Percentiles rank a stretch among this genome's conserved stretches.
Conservation (phyloP, 805 yeast species). For the Metschnikowia koreensis region DNA sequence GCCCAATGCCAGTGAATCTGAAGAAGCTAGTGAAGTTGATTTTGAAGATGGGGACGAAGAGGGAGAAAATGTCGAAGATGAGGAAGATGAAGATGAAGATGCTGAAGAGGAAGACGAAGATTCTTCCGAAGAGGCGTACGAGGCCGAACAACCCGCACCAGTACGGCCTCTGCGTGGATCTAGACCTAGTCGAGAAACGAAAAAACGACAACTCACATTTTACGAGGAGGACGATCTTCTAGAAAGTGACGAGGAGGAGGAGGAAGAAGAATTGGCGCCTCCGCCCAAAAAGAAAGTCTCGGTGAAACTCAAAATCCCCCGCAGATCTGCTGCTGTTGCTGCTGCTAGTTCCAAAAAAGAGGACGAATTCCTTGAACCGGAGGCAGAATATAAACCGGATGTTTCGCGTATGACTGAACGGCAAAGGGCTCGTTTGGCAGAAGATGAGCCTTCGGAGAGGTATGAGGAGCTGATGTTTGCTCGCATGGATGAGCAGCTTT, state of each 20-base stretch:
- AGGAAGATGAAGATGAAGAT: slow-evolving; percentile 11
- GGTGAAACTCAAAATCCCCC: slow-evolving; percentile 16
- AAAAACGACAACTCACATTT: slow-evolving; percentile 38
- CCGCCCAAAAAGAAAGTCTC: slow-evolving; percentile 17
- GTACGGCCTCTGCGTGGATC: slow-evolving; percentile 12
- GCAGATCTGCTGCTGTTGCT: slow-evolving; percentile 7
- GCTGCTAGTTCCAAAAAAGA: slow-evolving; percentile 1
- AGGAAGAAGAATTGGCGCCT: slow-evolving; percentile 17
- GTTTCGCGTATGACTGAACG: slow-evolving; percentile 53
- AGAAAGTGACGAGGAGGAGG: slow-evolving; percentile 30
- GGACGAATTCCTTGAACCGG: slow-evolving; percentile 36
- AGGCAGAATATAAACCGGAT: slow-evolving; percentile 47
- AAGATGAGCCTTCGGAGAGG: slow-evolving; percentile 20
- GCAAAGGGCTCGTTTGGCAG: slow-evolving; percentile 49
- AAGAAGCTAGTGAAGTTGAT: slow-evolving; percentile 14
- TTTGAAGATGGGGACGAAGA: slow-evolving; percentile 13
- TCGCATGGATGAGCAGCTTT: slow-evolving; percentile 28
- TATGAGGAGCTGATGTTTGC: slow-evolving; percentile 25
- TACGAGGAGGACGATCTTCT: slow-evolving; percentile 38
- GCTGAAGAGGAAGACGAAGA: slow-evolving; percentile 9
- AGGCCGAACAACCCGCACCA: slow-evolving; percentile 9
- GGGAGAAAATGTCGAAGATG: slow-evolving; percentile 10
- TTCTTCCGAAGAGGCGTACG: slow-evolving; percentile 10
- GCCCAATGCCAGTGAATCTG: slow-evolving; percentile 13
- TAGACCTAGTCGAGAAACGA: slow-evolving; percentile 24